These are phyloP conservation scores for Centrapalus pauciflorus DNA, from an alignment of 129 eudicot genomes.

Conservation along the genomic window DNA sequence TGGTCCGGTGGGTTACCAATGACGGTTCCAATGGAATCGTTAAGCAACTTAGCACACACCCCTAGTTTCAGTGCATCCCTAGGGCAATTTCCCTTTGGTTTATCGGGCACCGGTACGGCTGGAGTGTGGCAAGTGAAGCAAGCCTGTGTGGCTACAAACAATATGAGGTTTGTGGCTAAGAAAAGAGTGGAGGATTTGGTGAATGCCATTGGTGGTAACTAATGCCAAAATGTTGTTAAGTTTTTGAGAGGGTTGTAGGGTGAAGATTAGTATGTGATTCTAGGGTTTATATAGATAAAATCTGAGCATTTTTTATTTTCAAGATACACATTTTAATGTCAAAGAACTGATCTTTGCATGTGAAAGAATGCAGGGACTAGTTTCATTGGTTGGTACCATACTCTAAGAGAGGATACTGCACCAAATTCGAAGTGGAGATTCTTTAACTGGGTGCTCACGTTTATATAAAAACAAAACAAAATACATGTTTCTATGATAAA, in stretches of 20 bases:
- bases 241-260: constrained; percentile 8
- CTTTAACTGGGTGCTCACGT: background rate
- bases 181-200: constrained; percentile 35
- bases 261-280: constrained; percentile 10
- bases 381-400: constrained; percentile 13
- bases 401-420: background rate
- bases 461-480: no score
- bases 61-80: constrained; percentile 41
- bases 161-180: constrained; percentile 40
- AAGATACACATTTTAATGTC: background rate
- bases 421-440: background rate
- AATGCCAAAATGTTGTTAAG: background rate
- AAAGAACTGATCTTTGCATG: constrained; percentile 9
- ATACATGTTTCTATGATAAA: no score
- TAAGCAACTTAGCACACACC: constrained; percentile 36
- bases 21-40: constrained; percentile 31
- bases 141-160: constrained; percentile 41
- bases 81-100: constrained; percentile 33
- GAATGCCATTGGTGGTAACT: constrained; percentile 35
- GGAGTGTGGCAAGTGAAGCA: constrained; percentile 38
- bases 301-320: constrained; percentile 4
- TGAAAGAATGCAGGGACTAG: constrained; percentile 11
- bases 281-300: constrained; percentile 30
- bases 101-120: constrained; percentile 19
- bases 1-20: constrained; percentile 27